A percentile compares a stretch with the other conserved stretches of the same genome.
Evolutionary conservation across 192 early-diverging fungal genomes (phyloP).

Genomic region (Piromyces finnis): DNA sequence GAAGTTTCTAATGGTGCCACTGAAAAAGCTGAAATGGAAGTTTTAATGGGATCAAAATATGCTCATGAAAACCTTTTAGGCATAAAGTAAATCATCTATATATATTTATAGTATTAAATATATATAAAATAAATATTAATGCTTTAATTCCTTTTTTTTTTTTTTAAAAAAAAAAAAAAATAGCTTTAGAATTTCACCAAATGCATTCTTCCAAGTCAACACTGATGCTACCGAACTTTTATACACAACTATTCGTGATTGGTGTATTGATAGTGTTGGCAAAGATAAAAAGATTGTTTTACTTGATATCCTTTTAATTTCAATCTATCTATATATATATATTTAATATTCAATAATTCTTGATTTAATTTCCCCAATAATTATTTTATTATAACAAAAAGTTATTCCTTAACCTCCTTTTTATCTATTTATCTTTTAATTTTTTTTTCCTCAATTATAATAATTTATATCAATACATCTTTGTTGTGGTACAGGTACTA

Average conservation of each 20-base stretch:
- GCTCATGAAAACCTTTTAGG: constrained; percentile 49
- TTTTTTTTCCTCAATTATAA: too few relatives aligned
- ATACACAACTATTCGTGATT: constrained; percentile 29
- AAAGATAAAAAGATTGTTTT: constrained; percentile 1
- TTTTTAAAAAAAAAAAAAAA: constrained; percentile 1
- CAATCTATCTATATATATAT: too few relatives aligned
- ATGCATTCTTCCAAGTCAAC: constrained; percentile 67
- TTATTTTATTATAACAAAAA: too few relatives aligned
- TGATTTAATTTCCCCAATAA: too few relatives aligned
- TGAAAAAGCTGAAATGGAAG: constrained; percentile 16
- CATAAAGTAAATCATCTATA: background rate
- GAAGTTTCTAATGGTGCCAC: constrained; percentile 36
- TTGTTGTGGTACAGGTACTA: constrained; percentile 75
- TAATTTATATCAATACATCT: constrained; percentile 19
- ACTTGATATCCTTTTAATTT: background rate
- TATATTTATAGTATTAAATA: too few relatives aligned
- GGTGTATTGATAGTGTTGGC: constrained; percentile 10
- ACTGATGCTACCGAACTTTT: constrained; percentile 45
- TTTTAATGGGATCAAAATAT: constrained; percentile 27
- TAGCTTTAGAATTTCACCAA: constrained; percentile 51
- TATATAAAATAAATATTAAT: too few relatives aligned
- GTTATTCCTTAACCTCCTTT: too few relatives aligned
- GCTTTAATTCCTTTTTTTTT: too few relatives aligned
- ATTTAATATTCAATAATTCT: too few relatives aligned
- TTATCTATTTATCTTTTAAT: too few relatives aligned